These are phyloP conservation scores for Phytophthora vignae DNA, from an alignment of 352 stramenopile species.

Conservation along the genomic window DNA sequence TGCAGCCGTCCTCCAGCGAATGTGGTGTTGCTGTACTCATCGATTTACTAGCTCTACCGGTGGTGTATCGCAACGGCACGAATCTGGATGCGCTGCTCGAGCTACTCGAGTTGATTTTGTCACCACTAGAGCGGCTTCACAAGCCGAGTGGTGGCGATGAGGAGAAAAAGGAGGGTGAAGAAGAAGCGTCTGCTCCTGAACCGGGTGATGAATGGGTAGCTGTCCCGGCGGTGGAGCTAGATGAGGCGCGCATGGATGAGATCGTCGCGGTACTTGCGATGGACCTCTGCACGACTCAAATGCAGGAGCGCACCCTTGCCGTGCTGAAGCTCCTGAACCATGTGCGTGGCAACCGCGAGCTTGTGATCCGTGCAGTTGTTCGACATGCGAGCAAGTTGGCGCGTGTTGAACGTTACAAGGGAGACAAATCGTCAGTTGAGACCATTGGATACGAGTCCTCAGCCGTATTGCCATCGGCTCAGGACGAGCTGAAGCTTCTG, in stretches of 20 bases:
- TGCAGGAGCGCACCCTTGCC: slow-evolving; percentile 84
- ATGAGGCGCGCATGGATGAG: slow-evolving; percentile 56
- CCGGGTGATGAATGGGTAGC: slow-evolving; percentile 67
- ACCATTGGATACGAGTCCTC: slow-evolving; percentile 65
- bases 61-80: slow-evolving; percentile 89
- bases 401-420: slow-evolving; percentile 40
- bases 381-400: slow-evolving; percentile 62
- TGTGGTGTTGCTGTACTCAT: slow-evolving; percentile 79
- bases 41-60: slow-evolving; percentile 87
- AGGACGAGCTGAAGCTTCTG: slow-evolving; percentile 96
- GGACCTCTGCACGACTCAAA: slow-evolving; percentile 79
- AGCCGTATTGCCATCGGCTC: slow-evolving; percentile 77
- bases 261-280: slow-evolving; percentile 82
- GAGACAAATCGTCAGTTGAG: slow-evolving; percentile 26
- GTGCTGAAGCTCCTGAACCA: slow-evolving; percentile 84
- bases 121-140: slow-evolving; percentile 84
- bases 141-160: slow-evolving; percentile 54
- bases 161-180: slow-evolving; percentile 55
- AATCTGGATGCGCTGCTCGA: slow-evolving; percentile 94
- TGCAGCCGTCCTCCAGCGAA: slow-evolving; percentile 27
- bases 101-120: slow-evolving; percentile 91
- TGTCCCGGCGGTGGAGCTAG: slow-evolving; percentile 70
- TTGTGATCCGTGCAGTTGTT: slow-evolving; percentile 78
- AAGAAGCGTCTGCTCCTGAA: slow-evolving; percentile 20
- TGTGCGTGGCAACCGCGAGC: slow-evolving; percentile 63